phyloP scores from a whole-genome alignment of 768 basidiomycete genomes.

The Phylloporus arenicola region DNA sequence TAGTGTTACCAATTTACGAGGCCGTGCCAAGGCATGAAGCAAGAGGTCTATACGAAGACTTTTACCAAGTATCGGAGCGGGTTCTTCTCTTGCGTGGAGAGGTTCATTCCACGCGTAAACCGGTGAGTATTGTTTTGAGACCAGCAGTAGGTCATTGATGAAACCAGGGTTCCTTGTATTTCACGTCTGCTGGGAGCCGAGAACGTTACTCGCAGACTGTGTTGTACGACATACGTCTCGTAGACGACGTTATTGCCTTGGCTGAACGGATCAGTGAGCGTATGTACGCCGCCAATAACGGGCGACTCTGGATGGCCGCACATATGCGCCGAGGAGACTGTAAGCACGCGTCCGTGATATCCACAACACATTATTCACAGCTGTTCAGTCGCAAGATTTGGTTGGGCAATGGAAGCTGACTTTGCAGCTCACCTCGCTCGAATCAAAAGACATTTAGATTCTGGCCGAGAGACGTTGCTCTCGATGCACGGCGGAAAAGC shows the following conservation, averaged over 20 bases:
- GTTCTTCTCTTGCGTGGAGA: constrained; percentile 40
- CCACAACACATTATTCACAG: background rate
- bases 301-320: constrained; percentile 39
- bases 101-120: constrained; percentile 34
- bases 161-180: constrained; percentile 30
- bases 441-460: constrained; percentile 23
- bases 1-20: constrained; percentile 31
- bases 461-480: background rate
- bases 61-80: constrained; percentile 25
- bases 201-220: constrained; percentile 28
- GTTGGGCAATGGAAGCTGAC: constrained; percentile 32
- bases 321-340: constrained; percentile 44
- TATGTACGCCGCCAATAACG: constrained; percentile 26
- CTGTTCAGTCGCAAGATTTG: constrained; percentile 21
- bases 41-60: constrained; percentile 39
- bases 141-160: background rate
- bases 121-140: constrained; percentile 21
- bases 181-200: constrained; percentile 28
- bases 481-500: constrained; percentile 20
- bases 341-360: constrained; percentile 13
- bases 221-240: constrained; percentile 27
- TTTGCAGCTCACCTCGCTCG: constrained; percentile 29
- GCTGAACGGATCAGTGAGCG: constrained; percentile 28
- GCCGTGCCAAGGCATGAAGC: constrained; percentile 31
- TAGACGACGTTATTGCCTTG: constrained; percentile 22